phyloP scores from a whole-genome alignment of 2,329 filamentous ascomycete species.

The Huntiella savannae region DNA sequence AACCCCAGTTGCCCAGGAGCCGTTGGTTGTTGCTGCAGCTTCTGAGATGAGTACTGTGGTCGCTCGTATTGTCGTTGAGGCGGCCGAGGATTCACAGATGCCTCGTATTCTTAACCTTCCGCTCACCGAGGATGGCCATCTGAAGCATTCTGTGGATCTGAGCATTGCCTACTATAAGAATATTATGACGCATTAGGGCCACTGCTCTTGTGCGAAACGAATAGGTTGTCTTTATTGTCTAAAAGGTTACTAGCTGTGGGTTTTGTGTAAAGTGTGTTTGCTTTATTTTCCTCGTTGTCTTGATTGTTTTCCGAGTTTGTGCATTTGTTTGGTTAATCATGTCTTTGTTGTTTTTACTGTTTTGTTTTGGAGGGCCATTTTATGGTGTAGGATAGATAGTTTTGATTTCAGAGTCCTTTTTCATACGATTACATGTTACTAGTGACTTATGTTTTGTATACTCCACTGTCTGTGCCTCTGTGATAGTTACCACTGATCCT shows the following conservation, averaged over 20 bases:
- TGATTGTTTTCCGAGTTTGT: slow-evolving; percentile 2
- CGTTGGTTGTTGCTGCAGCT: slow-evolving; percentile 49
- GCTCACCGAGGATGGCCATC: slow-evolving; percentile 52
- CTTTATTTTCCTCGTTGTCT: background rate
- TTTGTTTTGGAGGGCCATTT: background rate
- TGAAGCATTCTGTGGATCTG: slow-evolving; percentile 51
- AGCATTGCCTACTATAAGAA: slow-evolving; percentile 49
- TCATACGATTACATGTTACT: too few species aligned
- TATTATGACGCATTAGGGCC: slow-evolving; percentile 30
- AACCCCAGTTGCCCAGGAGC: slow-evolving; percentile 19
- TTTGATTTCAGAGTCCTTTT: too few species aligned
- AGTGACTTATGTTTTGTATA: too few species aligned
- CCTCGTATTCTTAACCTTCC: slow-evolving; percentile 36
- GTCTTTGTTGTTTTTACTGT: background rate
- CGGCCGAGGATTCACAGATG: slow-evolving; percentile 23
- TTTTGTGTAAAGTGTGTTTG: background rate
- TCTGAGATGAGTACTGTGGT: slow-evolving; percentile 65
- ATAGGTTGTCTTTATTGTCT: slow-evolving; percentile 1
- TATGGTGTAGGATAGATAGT: slow-evolving; percentile 5
- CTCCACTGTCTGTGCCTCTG: too few species aligned
- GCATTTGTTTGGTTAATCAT: slow-evolving; percentile 2
- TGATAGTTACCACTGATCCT: too few species aligned
- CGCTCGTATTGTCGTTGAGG: slow-evolving; percentile 42
- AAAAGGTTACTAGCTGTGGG: background rate
- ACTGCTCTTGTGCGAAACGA: background rate